These are phyloP conservation scores for Backusella westeae DNA, from an alignment of 192 early-diverging fungal species.

Conservation along the genomic window DNA sequence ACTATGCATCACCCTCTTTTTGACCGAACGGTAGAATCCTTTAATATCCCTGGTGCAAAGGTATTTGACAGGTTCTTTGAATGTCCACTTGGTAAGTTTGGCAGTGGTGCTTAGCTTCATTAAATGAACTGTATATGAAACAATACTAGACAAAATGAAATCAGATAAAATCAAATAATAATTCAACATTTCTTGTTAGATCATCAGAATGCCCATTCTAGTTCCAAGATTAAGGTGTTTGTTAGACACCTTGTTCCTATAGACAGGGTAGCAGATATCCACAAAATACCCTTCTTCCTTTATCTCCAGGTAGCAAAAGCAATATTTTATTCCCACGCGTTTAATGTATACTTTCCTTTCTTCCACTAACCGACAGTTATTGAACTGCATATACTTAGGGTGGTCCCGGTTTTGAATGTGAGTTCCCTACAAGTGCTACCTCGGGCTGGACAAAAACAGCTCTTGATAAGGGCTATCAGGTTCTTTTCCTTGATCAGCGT, in stretches of 20 bases:
- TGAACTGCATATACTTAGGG: conserved; percentile 32
- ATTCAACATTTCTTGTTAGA: not conserved
- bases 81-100: conserved; percentile 47
- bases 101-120: not conserved
- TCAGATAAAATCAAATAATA: not conserved
- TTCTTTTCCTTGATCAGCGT: conserved; percentile 66
- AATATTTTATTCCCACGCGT: not conserved
- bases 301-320: conserved; percentile 43
- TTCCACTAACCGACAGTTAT: not conserved
- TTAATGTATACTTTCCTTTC: not conserved
- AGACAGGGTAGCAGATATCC: conserved; percentile 43
- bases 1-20: conserved; percentile 42
- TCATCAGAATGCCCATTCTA: conserved; percentile 17
- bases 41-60: conserved; percentile 48
- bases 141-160: not conserved
- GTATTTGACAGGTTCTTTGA: conserved; percentile 61
- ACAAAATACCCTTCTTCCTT: conserved; percentile 53
- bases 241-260: conserved; percentile 55
- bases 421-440: conserved; percentile 41
- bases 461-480: conserved; percentile 61
- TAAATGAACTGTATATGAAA: not conserved
- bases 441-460: conserved; percentile 54
- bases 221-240: conserved; percentile 44
- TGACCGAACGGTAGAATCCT: conserved; percentile 46
- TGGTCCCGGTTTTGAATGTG: conserved; percentile 56